Evolutionary conservation across 2,329 filamentous ascomycete species (phyloP), one percentile per base, ranked within the genome.

Genomic region (Ophiocordyceps sinensis): DNA sequence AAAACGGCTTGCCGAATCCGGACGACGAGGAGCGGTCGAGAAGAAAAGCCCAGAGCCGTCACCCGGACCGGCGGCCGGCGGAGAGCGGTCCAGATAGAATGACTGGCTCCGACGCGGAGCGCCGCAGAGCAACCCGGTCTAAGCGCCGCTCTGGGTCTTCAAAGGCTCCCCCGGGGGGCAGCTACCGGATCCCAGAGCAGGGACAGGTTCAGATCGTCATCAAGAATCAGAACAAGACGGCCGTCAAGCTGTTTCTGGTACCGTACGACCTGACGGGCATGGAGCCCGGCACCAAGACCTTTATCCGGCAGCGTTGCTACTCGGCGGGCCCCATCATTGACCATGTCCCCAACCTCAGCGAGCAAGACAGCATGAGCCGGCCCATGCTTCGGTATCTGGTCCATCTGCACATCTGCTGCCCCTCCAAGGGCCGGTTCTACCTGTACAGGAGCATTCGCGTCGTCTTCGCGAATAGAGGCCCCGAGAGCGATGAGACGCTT

Each of bases 171-270:
- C 83, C 85, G 0, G 86, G 87, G 8, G 89, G 91, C 30, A 85
- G 84, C 54, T 98, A 96, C 58, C 81, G 91, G 36, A 94, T 98
- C 41, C 91, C 91, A 0, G 81, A 91, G 54, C 83, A 88, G 58
- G 91, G 91, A 0, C 91, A 96, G 60, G 68, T 98, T 13, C 91
- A 98, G 53, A 94, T 98, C 47, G 82, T 98, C 46, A 85, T 98
- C 58, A 96, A 96, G 59, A 98, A 96, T 53, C 89, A 88, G 14
- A 94, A 96, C 64, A 96, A 96, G 57, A 96, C 91, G 4, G 91
- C 91, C 1, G 89, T 96, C 41, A 96, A 98, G 59, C 68, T 98
- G 1, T 96, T 96, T 51, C 70, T 96, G 21, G 77, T 98, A 3
- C 91, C 89, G 0, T 98, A 96, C 51, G 87, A 96, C 56, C 68